Evolutionary conservation across 2,329 filamentous ascomycete species (phyloP).

Genomic region (Cercospora berteroae): DNA sequence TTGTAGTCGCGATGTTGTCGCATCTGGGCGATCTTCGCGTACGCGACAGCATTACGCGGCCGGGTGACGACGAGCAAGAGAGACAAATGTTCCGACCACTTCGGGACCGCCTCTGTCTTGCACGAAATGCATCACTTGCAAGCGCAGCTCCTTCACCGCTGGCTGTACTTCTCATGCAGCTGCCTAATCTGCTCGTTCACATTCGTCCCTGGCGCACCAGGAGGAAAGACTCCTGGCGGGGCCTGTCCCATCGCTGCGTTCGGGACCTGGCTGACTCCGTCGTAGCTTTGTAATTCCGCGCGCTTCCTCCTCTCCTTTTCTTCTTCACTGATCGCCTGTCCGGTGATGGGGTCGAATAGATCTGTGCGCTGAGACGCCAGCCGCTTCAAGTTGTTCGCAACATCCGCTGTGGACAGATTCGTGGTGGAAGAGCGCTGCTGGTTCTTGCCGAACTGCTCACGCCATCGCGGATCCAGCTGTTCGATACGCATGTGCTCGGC

Average conservation of each 20-base stretch:
- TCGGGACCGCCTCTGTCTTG: not conserved
- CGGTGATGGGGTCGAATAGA: constrained; percentile 74
- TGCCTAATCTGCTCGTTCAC: constrained; percentile 39
- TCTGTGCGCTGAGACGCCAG: constrained; percentile 84
- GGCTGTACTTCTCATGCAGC: constrained; percentile 34
- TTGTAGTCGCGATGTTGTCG: not conserved
- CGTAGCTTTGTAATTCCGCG: constrained; percentile 64
- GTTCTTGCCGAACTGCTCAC: constrained; percentile 87
- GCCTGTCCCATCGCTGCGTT: constrained; percentile 48
- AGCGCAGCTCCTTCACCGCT: constrained; percentile 14
- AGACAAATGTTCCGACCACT: not conserved
- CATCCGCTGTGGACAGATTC: constrained; percentile 80
- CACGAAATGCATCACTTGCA: not conserved
- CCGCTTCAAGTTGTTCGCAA: constrained; percentile 93
- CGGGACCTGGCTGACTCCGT: constrained; percentile 46
- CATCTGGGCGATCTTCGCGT: not conserved
- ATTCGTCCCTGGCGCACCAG: constrained; percentile 53
- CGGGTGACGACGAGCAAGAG: not conserved
- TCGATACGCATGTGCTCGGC: constrained; percentile 95
- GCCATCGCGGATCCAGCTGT: constrained; percentile 89
- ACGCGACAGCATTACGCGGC: not conserved
- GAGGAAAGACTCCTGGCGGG: constrained; percentile 40
- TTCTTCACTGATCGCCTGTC: constrained; percentile 62
- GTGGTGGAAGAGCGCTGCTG: constrained; percentile 81
- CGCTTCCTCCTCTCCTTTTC: constrained; percentile 63